Base-by-base conservation (phyloP, 768 basidiomycete species). In the Termitomyces sp. region DNA sequence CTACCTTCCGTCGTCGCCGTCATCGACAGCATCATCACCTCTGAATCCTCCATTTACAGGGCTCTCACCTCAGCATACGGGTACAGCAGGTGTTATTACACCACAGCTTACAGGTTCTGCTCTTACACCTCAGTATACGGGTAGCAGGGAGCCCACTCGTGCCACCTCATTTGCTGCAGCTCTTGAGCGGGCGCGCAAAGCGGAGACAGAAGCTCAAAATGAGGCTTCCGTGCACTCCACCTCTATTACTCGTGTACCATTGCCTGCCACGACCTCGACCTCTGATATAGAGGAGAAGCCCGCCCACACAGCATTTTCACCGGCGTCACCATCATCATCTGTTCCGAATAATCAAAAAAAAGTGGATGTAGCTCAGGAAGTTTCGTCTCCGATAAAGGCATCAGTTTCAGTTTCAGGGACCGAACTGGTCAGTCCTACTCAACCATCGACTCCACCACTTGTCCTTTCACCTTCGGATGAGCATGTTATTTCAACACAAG, bases 111-210 rank as follows among this genome's bases (percentile, higher is more conserved):
- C 54, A 13, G 54, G 54, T 16, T 56, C 54, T 29, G 32, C 20
- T 2, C 29, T 51, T 23, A 23, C 50, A 33, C 57, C 48, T n/a
- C 67, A 63, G 38, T 54, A 55, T 29, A 54, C 56, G 20, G 55
- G 39, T 23, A 50, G 58, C 36, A 66, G 60, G 31, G 62, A 53
- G 44, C 46, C 56, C 40, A 52, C 32, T 44, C 62, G 73, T 22
- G 71, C 66, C 3, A 74, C 73, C 9, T 68, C 69, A 1, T 77
- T 77, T 57, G 64, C 68, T 25, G 67, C 70, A 40, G 76, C 75
- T n/a, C 61, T 77, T 53, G 76, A 74, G 53, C 63, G 70, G 22
- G 76, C 77, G 11, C 64, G 70, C 25, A 74, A 71, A 64, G 70
- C 67, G 15, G 76, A 76, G 58, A 60, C 68, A 7, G 76, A 75